phyloP scores from a whole-genome alignment of 2,329 filamentous ascomycete species.

The Fusarium sarcochroum region DNA sequence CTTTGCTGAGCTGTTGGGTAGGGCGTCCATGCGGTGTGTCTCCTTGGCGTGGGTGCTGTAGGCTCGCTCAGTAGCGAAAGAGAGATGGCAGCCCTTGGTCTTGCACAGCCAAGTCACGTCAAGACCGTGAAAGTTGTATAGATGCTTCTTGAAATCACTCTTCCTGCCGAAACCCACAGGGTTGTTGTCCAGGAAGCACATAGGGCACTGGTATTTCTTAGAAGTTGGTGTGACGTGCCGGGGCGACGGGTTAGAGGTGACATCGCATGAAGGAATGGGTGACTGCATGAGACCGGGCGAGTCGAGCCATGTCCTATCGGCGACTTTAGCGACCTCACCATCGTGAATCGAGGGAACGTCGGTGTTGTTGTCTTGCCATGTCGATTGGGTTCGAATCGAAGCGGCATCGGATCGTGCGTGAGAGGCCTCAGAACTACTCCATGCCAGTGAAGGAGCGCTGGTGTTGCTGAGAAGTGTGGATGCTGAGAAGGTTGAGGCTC shows the following conservation, averaged over 20 bases:
- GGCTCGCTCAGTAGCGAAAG: constrained; percentile 61
- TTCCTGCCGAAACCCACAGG: constrained; percentile 62
- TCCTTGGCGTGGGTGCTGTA: constrained; percentile 62
- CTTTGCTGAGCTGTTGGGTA: constrained; percentile 58
- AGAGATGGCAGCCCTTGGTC: constrained; percentile 58
- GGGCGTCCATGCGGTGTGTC: constrained; percentile 58
- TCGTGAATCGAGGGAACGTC: constrained; percentile 55
- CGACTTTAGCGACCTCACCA: constrained; percentile 52
- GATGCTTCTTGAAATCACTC: constrained; percentile 64
- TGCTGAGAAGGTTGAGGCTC: constrained; percentile 58
- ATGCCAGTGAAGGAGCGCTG: constrained; percentile 58
- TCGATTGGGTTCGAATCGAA: constrained; percentile 57
- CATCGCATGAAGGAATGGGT: constrained; percentile 51
- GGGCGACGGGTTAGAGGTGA: constrained; percentile 56
- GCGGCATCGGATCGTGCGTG: constrained; percentile 57
- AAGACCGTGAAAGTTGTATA: constrained; percentile 63
- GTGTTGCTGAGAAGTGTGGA: constrained; percentile 58
- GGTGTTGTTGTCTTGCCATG: constrained; percentile 54
- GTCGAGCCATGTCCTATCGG: constrained; percentile 58
- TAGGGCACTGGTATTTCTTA: constrained; percentile 62
- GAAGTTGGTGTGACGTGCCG: constrained; percentile 55
- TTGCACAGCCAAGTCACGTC: constrained; percentile 61
- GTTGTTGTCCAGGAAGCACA: constrained; percentile 62
- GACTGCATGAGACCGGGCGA: constrained; percentile 56
- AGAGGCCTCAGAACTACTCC: constrained; percentile 59